Evolutionary conservation across 306 rosid species (phyloP), one percentile per base, ranked within the genome.

Genomic region (Vigna radiata): DNA sequence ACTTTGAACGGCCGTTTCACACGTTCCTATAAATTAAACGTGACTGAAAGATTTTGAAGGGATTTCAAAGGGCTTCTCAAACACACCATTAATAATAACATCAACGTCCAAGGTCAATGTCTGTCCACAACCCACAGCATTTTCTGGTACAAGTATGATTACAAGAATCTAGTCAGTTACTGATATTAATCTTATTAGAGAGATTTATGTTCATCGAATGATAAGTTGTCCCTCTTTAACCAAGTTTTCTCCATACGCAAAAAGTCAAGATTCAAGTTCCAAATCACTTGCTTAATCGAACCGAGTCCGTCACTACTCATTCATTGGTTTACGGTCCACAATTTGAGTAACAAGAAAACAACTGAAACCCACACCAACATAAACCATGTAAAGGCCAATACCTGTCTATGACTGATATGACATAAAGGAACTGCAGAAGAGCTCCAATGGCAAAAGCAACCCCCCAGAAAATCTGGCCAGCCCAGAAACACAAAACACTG

Each of bases 401-500:
- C 99, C 99, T 91, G 84, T 91, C 97, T 76, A 96, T 78, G 41
- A 92, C 94, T 7, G 99, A 89, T 68, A 96, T 66, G 69, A 96
- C 94, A 85, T 96, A 92, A 75, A 96, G 81, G 90, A 96, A 96
- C 86, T 92, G 94, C 79, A 96, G 72, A 12, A 75, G 87, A 13
- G 97, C 99, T 1, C 94, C 98, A 64, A 87, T 80, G 9, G 93
- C 96, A 83, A 92, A 96, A 49, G 93, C 88, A 52, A 92, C 89
- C 3, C 99, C 99, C 97, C 96, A 96, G 76, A 96, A 96, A 76
- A 87, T 68, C 79, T 88, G 91, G 13, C 69, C 59, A 13, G 91
- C 88, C 99, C 98, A 96, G 81, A 96, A 96, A 78, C 93, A 92
- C 81, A 92, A 85, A 81, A 96, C 99, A 83, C 99, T 91, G 21